Evolutionary conservation across 75 land plant species (phyloP).

Genomic region (Cunninghamia lanceolata): DNA sequence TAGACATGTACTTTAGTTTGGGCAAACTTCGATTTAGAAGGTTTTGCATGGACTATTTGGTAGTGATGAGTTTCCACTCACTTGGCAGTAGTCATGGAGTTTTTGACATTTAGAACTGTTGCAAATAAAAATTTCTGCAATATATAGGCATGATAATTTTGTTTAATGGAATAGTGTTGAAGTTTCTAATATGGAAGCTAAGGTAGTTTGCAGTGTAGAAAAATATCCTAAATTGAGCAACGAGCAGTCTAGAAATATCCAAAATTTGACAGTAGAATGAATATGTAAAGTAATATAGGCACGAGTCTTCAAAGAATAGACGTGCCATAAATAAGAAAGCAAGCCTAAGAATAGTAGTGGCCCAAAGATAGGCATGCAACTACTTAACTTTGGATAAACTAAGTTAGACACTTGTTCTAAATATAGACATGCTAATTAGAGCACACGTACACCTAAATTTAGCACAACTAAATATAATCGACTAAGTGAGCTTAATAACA

Average conservation of each 20-base stretch:
- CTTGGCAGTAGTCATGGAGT: background rate
- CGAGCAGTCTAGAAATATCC: too few species aligned
- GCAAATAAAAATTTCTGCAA: background rate
- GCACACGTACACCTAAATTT: too few species aligned
- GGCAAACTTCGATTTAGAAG: background rate
- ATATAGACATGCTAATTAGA: too few species aligned
- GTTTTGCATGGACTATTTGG: background rate
- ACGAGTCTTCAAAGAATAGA: too few species aligned
- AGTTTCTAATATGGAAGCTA: background rate
- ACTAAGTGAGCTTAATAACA: too few species aligned
- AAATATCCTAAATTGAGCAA: background rate
- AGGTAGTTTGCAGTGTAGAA: background rate
- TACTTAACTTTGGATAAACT: too few species aligned
- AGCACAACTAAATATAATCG: too few species aligned
- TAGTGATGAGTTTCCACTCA: background rate
- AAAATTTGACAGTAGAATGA: background rate
- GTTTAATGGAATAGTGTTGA: background rate
- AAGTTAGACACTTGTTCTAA: too few species aligned
- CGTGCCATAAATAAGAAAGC: too few species aligned
- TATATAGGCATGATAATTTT: background rate
- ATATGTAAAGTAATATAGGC: too few species aligned
- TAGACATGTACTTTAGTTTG: background rate
- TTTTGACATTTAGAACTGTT: background rate
- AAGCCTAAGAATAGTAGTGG: too few species aligned
- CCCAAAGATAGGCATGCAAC: too few species aligned